These are phyloP conservation scores for Pisolithus marmoratus DNA, from an alignment of 768 basidiomycete species.

Conservation along the genomic window DNA sequence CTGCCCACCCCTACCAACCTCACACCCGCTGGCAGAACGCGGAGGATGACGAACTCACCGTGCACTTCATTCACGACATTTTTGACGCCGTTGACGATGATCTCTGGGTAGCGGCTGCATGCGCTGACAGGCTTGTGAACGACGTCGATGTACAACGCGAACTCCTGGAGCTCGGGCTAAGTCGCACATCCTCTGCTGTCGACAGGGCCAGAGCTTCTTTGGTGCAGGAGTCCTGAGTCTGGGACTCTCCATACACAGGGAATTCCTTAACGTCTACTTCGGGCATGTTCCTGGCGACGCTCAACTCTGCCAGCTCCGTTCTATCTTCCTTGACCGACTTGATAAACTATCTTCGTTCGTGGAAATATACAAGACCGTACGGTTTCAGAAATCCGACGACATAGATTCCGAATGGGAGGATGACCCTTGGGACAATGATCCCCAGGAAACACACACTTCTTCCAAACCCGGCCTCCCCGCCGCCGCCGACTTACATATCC, in stretches of 20 bases:
- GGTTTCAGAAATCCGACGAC: conserved; percentile 25
- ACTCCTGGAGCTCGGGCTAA: conserved; percentile 59
- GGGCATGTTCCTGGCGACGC: conserved; percentile 51
- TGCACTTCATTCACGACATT: conserved; percentile 39
- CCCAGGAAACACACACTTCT: conserved; percentile 19
- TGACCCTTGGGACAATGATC: conserved; percentile 63
- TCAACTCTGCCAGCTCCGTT: conserved; percentile 59
- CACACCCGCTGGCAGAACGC: conserved; percentile 53
- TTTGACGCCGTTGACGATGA: conserved; percentile 57
- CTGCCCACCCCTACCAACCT: conserved; percentile 29
- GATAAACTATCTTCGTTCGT: conserved; percentile 71
- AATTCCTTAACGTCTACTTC: conserved; percentile 49
- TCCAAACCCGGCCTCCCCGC: conserved; percentile 17
- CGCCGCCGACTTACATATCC: conserved; percentile 36
- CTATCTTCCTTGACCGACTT: conserved; percentile 58
- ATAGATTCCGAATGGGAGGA: conserved; percentile 44
- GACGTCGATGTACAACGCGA: conserved; percentile 48
- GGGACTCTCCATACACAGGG: conserved; percentile 14
- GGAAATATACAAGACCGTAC: conserved; percentile 46
- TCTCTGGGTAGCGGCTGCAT: conserved; percentile 74
- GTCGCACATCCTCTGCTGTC: conserved; percentile 48
- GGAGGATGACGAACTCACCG: conserved; percentile 52
- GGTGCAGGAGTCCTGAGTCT: conserved; percentile 13
- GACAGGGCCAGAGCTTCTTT: conserved; percentile 40
- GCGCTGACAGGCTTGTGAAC: conserved; percentile 60